Base-by-base conservation (phyloP, 108 stramenopile genomes). In the Skeletonema potamos region DNA sequence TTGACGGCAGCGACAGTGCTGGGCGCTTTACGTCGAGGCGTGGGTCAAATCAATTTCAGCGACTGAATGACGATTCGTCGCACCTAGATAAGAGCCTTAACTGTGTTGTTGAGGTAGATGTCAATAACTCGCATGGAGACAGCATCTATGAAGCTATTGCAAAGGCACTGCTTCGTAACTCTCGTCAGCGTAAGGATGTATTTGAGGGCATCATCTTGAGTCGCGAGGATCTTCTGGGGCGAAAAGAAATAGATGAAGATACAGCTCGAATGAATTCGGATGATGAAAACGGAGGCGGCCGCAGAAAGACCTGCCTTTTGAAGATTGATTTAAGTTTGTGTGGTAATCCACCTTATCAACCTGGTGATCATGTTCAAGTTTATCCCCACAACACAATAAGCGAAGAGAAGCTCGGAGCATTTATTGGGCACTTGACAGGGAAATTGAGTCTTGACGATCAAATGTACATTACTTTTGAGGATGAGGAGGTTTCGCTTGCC, bases 311-410 rank as follows among this genome's bases (percentile, higher is more conserved):
- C 7, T 46, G 37, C 8, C 24, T 66, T 3, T 0, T 66, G 0
- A 66, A 66, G 46, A 66, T 66, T 41, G 65, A 54, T 17, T 51
- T 66, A 15, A 8, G 54, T 22, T 22, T 6, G 10, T 51, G 65
- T 18, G 65, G 65, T 27, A 54, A 26, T 27, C 65, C 65, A 15
- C 65, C 65, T 2, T 66, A 66, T 58, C 58, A 58, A 27, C 58
- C 51, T n/a, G 66, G 66, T 10, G 66, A 68, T 55, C 66, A 68
- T 37, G 27, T 56, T 5, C 66, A 46, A 8, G n/a, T 68, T 26
- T 54, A 36, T 24, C 66, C 66, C 20, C 66, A 27, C 32, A 56
- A 56, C 55, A 27, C 12, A 26, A 56, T 68, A 5, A 55, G 22
- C 8, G 34, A 36, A 27, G 54, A 68, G 7, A 33, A 54, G 55